A percentile compares a stretch with the other conserved stretches of the same genome.
These are phyloP conservation scores for Plenodomus biglobosus DNA, from an alignment of 2,329 filamentous ascomycete species.

Conservation along the genomic window DNA sequence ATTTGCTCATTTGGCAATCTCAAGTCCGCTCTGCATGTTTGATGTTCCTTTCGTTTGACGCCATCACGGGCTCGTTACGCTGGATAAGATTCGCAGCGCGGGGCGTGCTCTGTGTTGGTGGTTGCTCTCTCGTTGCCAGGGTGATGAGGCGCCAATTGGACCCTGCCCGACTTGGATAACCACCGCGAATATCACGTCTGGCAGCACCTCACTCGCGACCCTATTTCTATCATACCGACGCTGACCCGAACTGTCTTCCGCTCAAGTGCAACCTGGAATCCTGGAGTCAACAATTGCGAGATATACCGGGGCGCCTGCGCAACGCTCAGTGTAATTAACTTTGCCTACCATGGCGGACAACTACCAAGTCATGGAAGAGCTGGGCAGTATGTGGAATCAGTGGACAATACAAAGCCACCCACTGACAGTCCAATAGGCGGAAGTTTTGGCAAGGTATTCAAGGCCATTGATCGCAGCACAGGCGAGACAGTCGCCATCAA, in stretches of 20 bases:
- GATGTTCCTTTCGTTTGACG: background rate
- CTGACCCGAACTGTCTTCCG: constrained; percentile 26
- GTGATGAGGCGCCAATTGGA: constrained; percentile 17
- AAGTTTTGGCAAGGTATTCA: constrained; percentile 96
- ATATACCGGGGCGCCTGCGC: constrained; percentile 16
- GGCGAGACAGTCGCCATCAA: constrained; percentile 96
- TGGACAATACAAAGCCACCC: background rate
- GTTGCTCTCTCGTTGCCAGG: constrained; percentile 26
- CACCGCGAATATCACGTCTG: constrained; percentile 10
- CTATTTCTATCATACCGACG: constrained; percentile 33
- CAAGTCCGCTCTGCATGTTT: background rate
- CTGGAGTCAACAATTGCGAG: constrained; percentile 20
- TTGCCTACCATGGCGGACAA: constrained; percentile 68
- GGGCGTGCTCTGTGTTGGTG: constrained; percentile 7
- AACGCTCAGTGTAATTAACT: constrained; percentile 19
- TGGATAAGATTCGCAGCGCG: background rate
- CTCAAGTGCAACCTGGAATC: constrained; percentile 17
- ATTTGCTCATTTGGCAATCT: background rate
- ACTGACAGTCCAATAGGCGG: constrained; percentile 62
- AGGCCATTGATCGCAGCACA: constrained; percentile 86
- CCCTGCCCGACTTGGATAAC: constrained; percentile 21
- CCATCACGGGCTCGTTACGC: background rate
- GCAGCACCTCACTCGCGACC: constrained; percentile 11
- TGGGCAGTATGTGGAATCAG: constrained; percentile 73
- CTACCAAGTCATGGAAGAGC: constrained; percentile 94